Evolutionary conservation across 371 early-diverging fungal genomes (phyloP).

Genomic region (Haplosporangium sp.): DNA sequence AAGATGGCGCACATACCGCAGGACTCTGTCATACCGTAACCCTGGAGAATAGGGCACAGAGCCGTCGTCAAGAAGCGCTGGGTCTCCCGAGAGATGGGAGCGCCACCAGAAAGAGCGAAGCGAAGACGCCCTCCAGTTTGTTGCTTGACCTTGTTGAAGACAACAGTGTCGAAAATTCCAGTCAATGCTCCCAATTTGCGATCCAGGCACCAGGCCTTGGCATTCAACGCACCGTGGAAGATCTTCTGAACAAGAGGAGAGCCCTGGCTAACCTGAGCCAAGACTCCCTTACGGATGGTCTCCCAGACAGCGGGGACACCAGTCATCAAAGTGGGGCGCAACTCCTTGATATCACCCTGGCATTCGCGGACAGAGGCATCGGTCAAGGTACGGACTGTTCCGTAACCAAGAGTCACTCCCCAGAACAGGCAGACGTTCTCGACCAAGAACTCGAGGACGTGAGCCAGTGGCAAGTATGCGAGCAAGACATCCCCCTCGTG

Average conservation of each 20-base stretch:
- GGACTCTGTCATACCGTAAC: conserved; percentile 85
- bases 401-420: conserved; percentile 93
- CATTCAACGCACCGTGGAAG: conserved; percentile 79
- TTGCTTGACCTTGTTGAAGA: conserved; percentile 91
- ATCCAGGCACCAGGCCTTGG: conserved; percentile 80
- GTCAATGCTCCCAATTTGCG: conserved; percentile 57
- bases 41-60: conserved; percentile 89
- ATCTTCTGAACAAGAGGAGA: conserved; percentile 75
- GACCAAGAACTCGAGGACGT: conserved; percentile 90
- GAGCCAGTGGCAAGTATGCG: conserved; percentile 95
- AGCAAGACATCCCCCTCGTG: conserved; percentile 74
- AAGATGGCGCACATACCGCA: conserved; percentile 75
- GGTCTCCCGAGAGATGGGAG: conserved; percentile 88
- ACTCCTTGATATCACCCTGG: conserved; percentile 93
- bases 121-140: conserved; percentile 94
- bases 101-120: conserved; percentile 94
- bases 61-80: conserved; percentile 88
- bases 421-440: conserved; percentile 79
- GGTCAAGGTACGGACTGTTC: conserved; percentile 85
- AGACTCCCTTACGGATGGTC: conserved; percentile 89
- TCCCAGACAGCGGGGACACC: conserved; percentile 96
- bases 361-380: conserved; percentile 93
- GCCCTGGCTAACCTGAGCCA: conserved; percentile 74
- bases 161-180: conserved; percentile 79
- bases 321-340: conserved; percentile 92